Percentiles rank a stretch among this genome's conserved stretches.
Conservation (phyloP, 768 basidiomycete species). For the Fibroporia radiculosa region DNA sequence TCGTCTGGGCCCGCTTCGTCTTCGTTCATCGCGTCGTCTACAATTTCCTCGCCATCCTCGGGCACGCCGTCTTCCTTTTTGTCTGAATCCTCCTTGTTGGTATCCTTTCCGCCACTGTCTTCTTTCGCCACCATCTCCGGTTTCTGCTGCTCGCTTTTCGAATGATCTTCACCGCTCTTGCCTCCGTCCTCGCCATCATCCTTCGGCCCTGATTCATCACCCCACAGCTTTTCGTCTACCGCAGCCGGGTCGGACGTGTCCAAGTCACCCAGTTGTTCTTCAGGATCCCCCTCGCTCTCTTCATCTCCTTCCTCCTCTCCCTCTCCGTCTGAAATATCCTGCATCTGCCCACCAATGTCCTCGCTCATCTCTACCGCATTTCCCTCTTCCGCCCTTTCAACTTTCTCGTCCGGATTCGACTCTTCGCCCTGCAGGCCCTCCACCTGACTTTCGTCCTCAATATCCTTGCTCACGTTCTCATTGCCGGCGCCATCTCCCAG, state of each 20-base stretch:
- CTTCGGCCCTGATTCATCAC: slow-evolving; percentile 62
- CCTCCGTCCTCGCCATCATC: slow-evolving; percentile 44
- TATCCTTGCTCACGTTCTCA: slow-evolving; percentile 89
- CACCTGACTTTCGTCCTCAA: slow-evolving; percentile 93
- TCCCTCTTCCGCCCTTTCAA: slow-evolving; percentile 46
- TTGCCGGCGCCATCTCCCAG: slow-evolving; percentile 81
- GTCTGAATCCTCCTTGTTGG: slow-evolving; percentile 16
- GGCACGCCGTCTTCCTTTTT: slow-evolving; percentile 22
- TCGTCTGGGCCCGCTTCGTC: slow-evolving; percentile 28
- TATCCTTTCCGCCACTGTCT: slow-evolving; percentile 16
- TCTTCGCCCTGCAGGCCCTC: slow-evolving; percentile 81
- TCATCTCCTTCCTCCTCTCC: slow-evolving; percentile 41
- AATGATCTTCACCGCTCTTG: slow-evolving; percentile 54
- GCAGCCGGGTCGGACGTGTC: slow-evolving; percentile 77
- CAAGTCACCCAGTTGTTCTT: slow-evolving; percentile 79
- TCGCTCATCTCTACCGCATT: slow-evolving; percentile 88
- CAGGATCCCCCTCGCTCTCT: slow-evolving; percentile 56
- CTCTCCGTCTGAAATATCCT: slow-evolving; percentile 70
- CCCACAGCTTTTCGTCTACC: slow-evolving; percentile 97
- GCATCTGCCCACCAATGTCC: slow-evolving; percentile 82
- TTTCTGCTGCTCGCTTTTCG: slow-evolving; percentile 38
- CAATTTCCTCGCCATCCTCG: slow-evolving; percentile 14
- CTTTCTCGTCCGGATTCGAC: slow-evolving; percentile 35
- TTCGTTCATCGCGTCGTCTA: slow-evolving; percentile 17
- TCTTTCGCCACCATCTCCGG: slow-evolving; percentile 74